phyloP scores from a whole-genome alignment of 768 basidiomycete genomes.

The Pleurotus tuber-regium region DNA sequence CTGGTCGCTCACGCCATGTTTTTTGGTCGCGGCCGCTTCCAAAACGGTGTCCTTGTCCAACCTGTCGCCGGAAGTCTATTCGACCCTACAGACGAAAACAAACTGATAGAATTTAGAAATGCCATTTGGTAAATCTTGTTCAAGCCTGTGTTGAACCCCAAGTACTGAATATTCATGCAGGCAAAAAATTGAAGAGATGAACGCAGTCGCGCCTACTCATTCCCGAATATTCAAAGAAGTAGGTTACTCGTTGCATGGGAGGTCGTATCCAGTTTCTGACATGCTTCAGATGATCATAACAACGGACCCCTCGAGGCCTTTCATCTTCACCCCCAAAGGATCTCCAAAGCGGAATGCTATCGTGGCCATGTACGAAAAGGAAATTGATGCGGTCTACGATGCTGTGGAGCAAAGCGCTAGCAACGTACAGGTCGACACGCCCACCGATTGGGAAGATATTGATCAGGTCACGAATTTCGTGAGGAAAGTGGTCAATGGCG shows the following conservation, averaged over 20 bases:
- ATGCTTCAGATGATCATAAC: conserved; percentile 26
- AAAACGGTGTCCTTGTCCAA: conserved; percentile 31
- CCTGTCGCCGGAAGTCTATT: conserved; percentile 22
- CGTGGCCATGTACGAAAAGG: conserved; percentile 30
- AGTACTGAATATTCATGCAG: conserved; percentile 16
- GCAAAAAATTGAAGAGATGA: conserved; percentile 46
- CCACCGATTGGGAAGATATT: conserved; percentile 13
- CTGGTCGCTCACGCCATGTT: conserved; percentile 33
- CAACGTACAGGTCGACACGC: conserved; percentile 10
- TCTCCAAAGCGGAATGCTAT: conserved; percentile 34
- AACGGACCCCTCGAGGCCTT: conserved; percentile 30
- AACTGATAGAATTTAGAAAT: conserved; percentile 29
- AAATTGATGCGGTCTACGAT: conserved; percentile 37
- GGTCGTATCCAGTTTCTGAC: neutral
- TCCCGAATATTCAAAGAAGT: conserved; percentile 10
- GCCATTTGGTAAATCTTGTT: conserved; percentile 26
- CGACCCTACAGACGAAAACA: conserved; percentile 24
- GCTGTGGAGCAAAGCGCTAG: conserved; percentile 7
- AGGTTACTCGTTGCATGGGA: neutral
- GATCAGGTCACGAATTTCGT: conserved; percentile 22
- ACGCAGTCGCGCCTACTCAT: conserved; percentile 38
- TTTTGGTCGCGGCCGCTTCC: conserved; percentile 35
- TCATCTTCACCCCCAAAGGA: conserved; percentile 27
- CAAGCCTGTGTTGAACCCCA: neutral
- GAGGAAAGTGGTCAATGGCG: conserved; percentile 23